Base-by-base conservation (phyloP, 371 early-diverging fungal species). In the Enteropsectra breve region DNA sequence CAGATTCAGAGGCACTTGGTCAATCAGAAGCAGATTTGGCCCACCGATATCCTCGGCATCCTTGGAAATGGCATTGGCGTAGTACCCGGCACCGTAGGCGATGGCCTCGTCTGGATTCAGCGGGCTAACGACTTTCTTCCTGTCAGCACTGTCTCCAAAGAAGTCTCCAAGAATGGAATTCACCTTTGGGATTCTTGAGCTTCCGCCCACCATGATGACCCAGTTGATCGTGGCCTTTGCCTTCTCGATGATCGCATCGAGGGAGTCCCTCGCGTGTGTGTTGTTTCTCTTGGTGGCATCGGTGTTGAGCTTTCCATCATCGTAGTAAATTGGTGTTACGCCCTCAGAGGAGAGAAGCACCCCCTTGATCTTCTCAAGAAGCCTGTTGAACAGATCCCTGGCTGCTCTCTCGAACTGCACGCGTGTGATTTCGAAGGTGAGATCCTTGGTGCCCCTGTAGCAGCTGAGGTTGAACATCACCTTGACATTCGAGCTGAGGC, bases 121-220 rank as follows among this genome's bases (percentile, higher is more conserved):
- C 21, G 50, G 34, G 1, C 46, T 4, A 0, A 64, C 54, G 36
- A 60, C 70, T 46, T 70, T 69, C 38, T 68, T 70, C 4, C 26
- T 2, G 26, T 54, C 30, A n/a, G 58, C 71, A 18, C 90, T 91
- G 77, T 90, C 94, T 81, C 91, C 88, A 84, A 96, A 96, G 83
- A 84, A 90, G 80, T 94, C 94, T 26, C 87, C 85, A 69, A 97
- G 86, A 71, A 94, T 85, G 83, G 90, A 86, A 82, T 91, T 92
- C 78, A 97, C 88, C 87, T 91, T 93, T 84, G 97, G 97, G 82
- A 97, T 96, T 86, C 97, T 93, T 69, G 94, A 94, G 76, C 93
- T 92, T 76, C 97, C 95, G 82, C 97, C 97, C 71, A 95, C 96
- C 40, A 97, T 83, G 72, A 97, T 91, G 75, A 95, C 90, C 76